A percentile compares a stretch with the other conserved stretches of the same genome.
phyloP scores from a whole-genome alignment of 768 basidiomycete genomes.

The Lactarius evosmus region DNA sequence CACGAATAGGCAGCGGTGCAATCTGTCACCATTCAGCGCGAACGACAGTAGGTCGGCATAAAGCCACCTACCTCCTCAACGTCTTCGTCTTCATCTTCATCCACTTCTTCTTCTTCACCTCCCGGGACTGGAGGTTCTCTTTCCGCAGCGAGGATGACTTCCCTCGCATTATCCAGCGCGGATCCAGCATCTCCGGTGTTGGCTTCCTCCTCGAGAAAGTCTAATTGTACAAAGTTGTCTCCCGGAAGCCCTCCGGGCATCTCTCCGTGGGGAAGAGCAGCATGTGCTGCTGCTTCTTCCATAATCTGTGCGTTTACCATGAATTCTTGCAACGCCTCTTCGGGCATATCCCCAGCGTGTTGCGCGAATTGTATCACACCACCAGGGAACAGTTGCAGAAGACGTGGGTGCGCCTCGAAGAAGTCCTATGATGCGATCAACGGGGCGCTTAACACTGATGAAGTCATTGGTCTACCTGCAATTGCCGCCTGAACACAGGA shows the following conservation, averaged over 20 bases:
- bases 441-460: constrained; percentile 1
- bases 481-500: constrained; percentile 50
- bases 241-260: constrained; percentile 26
- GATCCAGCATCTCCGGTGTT: constrained; percentile 8
- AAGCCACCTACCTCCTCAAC: constrained; percentile 19
- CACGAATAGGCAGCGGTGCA: constrained; percentile 24
- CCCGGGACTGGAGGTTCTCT: not conserved
- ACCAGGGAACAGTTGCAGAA: constrained; percentile 58
- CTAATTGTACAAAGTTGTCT: constrained; percentile 27
- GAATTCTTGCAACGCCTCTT: constrained; percentile 23
- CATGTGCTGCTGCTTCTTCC: constrained; percentile 23
- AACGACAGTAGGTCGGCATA: not conserved
- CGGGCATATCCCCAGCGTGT: constrained; percentile 26
- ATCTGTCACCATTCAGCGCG: constrained; percentile 16
- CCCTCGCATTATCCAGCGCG: not conserved
- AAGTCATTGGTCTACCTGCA: constrained; percentile 42
- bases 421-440: constrained; percentile 39
- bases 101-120: constrained; percentile 9
- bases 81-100: constrained; percentile 24
- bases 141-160: not conserved
- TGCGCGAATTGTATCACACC: constrained; percentile 52
- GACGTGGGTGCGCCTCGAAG: constrained; percentile 52
- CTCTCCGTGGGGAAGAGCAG: constrained; percentile 23
- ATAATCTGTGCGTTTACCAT: constrained; percentile 20
- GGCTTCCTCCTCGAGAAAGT: constrained; percentile 15